phyloP scores from a whole-genome alignment of 441 rosid species.

The Euphorbia corollata region DNA sequence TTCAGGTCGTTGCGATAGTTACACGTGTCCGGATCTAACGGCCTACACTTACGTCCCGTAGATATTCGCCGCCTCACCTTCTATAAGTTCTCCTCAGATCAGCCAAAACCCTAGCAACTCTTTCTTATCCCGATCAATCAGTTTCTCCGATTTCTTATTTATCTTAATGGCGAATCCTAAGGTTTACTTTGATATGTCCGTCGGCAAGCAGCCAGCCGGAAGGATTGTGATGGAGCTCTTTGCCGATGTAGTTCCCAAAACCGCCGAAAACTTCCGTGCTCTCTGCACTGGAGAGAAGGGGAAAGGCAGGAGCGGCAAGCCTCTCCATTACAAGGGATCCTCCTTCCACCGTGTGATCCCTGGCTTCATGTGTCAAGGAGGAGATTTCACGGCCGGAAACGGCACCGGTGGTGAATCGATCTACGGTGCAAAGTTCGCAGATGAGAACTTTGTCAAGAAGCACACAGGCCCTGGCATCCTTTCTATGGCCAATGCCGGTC shows the following conservation, averaged over 20 bases:
- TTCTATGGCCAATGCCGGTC: conserved; percentile 83
- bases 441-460: conserved; percentile 70
- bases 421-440: conserved; percentile 63
- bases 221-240: conserved; percentile 74
- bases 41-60: conserved; percentile 6
- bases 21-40: conserved; percentile 46
- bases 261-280: conserved; percentile 82
- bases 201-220: conserved; percentile 56
- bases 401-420: conserved; percentile 87
- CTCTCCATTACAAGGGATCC: conserved; percentile 72
- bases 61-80: conserved; percentile 21
- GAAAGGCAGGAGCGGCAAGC: conserved; percentile 43
- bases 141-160: neutral
- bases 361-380: conserved; percentile 71
- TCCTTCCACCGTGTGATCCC: conserved; percentile 72
- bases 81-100: conserved; percentile 23
- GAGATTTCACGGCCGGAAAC: conserved; percentile 73
- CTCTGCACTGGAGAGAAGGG: conserved; percentile 92
- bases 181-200: conserved; percentile 67
- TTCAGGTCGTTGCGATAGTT: conserved; percentile 18
- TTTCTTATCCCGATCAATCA: neutral
- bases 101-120: conserved; percentile 9
- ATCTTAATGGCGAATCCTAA: conserved; percentile 46
- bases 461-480: conserved; percentile 71
- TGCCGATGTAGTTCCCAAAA: conserved; percentile 53